Base-by-base conservation (phyloP, 371 early-diverging fungal species). In the Mucor irregularis region DNA sequence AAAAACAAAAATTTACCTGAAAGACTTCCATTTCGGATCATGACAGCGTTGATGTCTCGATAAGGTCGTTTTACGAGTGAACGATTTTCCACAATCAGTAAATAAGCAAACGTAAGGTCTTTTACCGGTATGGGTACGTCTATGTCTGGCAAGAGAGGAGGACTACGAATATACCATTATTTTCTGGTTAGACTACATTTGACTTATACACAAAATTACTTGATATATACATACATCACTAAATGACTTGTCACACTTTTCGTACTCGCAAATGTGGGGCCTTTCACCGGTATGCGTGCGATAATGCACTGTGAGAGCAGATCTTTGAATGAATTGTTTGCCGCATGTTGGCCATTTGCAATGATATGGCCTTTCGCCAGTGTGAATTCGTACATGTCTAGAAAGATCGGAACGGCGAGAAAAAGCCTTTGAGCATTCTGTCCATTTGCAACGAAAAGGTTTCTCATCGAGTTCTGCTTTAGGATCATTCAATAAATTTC, bases 241-340 rank as follows among this genome's bases (percentile, higher is more conserved):
- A 61, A 87, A 85, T 21, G 83, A 66, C 59, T 82, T 82, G 10
- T 73, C 72, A 59, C 85, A 87, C 21, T 66, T 61, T 21, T 68
- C 68, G 30, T 79, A 72, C 66, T 85, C 81, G 59, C 91, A 91
- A 33, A 80, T 62, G 64, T 91, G 91, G 17, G 91, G 91, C 16
- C 86, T 72, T 56, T 90, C 92, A 24, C 91, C 91, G 8, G 91
- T 83, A 65, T 91, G 91, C 0, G 90, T 90, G 46, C 91, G 80
- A 38, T 81, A 73, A 64, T 91, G 92, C 28, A 90, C 90, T 0
- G 85, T 89, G 54, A 91, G 73, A n/a, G 91, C 91, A 5, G 90
- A 90, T 21, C 88, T 74, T 72, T 90, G 91, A 65, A 91, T 86
- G 53, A 91, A 91, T 24, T 80, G 81, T 63, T 90, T 89, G 43